Conservation (phyloP, 345 rosid genomes). For the Eucalyptus tenuipes region DNA sequence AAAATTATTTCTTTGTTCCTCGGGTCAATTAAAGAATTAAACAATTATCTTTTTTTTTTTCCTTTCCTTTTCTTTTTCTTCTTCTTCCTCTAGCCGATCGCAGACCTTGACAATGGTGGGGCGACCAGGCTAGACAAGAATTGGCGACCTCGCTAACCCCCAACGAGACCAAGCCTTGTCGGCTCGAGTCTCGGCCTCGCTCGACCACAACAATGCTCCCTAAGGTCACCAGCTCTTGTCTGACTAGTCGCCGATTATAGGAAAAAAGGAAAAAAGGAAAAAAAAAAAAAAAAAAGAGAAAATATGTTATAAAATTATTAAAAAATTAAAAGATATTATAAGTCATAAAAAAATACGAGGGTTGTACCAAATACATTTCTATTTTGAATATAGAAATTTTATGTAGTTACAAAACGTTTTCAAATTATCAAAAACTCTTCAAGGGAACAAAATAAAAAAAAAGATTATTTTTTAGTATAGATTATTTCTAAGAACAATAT, state of each 20-base stretch:
- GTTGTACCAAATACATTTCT: accelerated
- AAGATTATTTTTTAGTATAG: no score
- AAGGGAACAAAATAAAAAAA: no score
- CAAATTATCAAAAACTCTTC: accelerated
- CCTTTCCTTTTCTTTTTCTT: no score
- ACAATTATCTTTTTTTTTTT: no score
- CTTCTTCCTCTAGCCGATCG: accelerated
- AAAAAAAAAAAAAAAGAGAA: accelerated
- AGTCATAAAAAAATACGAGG: no score
- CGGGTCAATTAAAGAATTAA: accelerated
- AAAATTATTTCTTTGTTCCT: no score
- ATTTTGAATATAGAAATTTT: no score
- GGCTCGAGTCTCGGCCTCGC: accelerated
- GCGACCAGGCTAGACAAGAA: accelerated
- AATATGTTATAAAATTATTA: no score
- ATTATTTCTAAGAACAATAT: accelerated
- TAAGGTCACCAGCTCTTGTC: accelerated
- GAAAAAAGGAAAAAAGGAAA: accelerated
- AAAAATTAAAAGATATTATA: no score
- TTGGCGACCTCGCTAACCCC: accelerated
- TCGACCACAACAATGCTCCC: no score
- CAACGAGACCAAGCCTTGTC: accelerated
- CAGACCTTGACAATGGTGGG: accelerated
- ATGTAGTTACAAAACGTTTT: accelerated
- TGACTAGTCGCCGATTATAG: accelerated